Base-by-base conservation (phyloP, 257 asterid species). In the Verbena officinalis region DNA sequence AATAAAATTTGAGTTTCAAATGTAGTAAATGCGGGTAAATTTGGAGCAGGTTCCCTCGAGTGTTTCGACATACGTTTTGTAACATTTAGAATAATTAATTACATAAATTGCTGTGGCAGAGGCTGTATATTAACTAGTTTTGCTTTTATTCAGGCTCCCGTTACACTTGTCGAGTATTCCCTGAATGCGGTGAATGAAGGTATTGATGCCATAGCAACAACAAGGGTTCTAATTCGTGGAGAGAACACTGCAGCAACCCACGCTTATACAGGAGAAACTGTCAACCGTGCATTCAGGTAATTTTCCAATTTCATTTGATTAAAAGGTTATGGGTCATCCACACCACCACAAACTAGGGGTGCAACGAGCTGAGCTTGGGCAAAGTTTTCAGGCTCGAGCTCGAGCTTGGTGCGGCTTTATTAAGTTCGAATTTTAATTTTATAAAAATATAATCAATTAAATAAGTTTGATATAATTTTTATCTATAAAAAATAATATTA, bases 141-240 rank as follows among this genome's bases (percentile, higher is more conserved):
- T 36, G 33, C 33, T 24, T 33, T 20, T 9, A 4, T 57, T 61
- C 69, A 91, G 97, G 80, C 79, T 63, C 95, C 95, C 49, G 88
- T 91, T 9, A 73, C 76, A 27, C 89, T 88, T 57, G 78, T 84
- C 0, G 95, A 86, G 82, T 91, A 91, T 75, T 82, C 96, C 45
- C 51, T 88, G 91, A 83, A 11, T 66, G 91, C 83, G 1, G 96
- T 86, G 44, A 81, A 95, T 12, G 87, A 88, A 82, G 96, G 97
- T 67, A 91, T 88, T 31, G 94, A 86, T 44, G 95, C 96, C 40
- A 81, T 88, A 66, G 96, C 97, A 20, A 64, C 88, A 13, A 88
- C 96, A 20, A 75, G 86, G 70, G 97, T 91, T 56, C 50, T 81
- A 34, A 88, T 91, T 59, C 83, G 88, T 43, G 89, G 79, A 34